Conservation (phyloP, 148 eudicot species). For the Rhododendron mucronatum region DNA sequence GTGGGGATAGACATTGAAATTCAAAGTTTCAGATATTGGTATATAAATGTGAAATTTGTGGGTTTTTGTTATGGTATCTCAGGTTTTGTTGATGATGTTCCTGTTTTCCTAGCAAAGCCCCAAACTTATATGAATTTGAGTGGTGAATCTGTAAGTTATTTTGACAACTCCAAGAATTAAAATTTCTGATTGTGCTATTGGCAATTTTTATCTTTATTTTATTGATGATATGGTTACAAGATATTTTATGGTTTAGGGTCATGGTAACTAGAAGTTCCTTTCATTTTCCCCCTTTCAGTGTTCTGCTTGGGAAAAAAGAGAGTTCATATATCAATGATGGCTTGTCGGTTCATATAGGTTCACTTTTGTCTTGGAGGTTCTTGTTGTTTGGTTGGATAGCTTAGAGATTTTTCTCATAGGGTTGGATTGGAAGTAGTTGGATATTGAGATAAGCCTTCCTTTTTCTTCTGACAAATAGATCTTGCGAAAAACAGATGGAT, state of each 20-base stretch:
- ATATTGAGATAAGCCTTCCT: too few relatives aligned
- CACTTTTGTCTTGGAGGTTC: not conserved
- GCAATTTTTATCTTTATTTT: not conserved
- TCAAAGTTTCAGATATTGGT: not conserved
- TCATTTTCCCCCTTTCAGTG: not conserved
- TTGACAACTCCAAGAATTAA: not conserved
- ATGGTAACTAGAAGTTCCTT: not conserved
- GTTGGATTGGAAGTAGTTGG: too few relatives aligned
- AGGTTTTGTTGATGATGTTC: conserved; percentile 63
- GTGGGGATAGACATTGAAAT: not conserved
- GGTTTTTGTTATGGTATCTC: conserved; percentile 9
- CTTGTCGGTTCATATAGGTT: not conserved
- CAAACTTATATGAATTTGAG: conserved; percentile 87
- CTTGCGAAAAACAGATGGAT: not conserved
- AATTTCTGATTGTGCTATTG: not conserved
- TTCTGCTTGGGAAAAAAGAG: not conserved
- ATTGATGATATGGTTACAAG: not conserved
- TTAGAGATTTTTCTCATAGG: too few relatives aligned
- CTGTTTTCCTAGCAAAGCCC: conserved; percentile 81
- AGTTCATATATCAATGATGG: not conserved
- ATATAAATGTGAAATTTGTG: not conserved
- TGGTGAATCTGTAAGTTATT: conserved; percentile 76
- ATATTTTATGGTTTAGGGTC: not conserved
- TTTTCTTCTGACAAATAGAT: not conserved
- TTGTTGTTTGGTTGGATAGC: not conserved